Evolutionary conservation across 306 rosid genomes (phyloP).

Genomic region (Hippophae rhamnoides): DNA sequence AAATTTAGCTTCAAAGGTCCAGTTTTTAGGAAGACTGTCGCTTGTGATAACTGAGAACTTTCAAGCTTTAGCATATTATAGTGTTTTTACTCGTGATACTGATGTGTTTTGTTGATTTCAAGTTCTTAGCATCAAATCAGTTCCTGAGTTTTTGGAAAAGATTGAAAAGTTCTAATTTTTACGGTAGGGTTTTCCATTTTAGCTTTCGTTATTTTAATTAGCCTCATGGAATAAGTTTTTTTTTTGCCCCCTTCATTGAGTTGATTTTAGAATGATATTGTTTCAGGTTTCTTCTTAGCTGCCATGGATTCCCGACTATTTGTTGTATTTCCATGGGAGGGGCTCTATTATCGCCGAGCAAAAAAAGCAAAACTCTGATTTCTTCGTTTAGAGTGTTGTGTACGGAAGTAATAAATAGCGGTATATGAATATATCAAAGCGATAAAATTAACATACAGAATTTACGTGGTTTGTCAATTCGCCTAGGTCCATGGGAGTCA

Average conservation of each 20-base stretch:
- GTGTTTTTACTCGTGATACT: background rate
- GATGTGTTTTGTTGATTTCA: background rate
- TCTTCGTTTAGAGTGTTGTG: background rate
- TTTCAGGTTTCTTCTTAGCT: slow-evolving; percentile 24
- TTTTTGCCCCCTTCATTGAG: slow-evolving; percentile 7
- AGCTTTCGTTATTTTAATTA: background rate
- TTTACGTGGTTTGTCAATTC: too few species aligned
- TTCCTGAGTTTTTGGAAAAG: background rate
- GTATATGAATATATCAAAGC: too few species aligned
- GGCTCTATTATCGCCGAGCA: slow-evolving; percentile 24
- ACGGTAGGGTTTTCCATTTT: slow-evolving; percentile 1
- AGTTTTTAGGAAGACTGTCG: too few species aligned
- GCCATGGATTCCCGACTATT: slow-evolving; percentile 91
- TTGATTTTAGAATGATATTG: slow-evolving; percentile 12
- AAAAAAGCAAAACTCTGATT: slow-evolving; percentile 36
- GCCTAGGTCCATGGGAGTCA: too few species aligned
- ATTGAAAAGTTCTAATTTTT: background rate
- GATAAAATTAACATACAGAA: too few species aligned
- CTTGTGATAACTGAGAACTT: too few species aligned
- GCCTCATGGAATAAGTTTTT: background rate
- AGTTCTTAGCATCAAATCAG: background rate
- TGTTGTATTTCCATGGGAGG: slow-evolving; percentile 64
- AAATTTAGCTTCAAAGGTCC: too few species aligned
- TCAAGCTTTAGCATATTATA: slow-evolving; percentile 8
- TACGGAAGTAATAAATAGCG: too few species aligned